Evolutionary conservation across 306 rosid species (phyloP), one percentile per base, ranked within the genome.

Genomic region (Pachyrhizus erosus): DNA sequence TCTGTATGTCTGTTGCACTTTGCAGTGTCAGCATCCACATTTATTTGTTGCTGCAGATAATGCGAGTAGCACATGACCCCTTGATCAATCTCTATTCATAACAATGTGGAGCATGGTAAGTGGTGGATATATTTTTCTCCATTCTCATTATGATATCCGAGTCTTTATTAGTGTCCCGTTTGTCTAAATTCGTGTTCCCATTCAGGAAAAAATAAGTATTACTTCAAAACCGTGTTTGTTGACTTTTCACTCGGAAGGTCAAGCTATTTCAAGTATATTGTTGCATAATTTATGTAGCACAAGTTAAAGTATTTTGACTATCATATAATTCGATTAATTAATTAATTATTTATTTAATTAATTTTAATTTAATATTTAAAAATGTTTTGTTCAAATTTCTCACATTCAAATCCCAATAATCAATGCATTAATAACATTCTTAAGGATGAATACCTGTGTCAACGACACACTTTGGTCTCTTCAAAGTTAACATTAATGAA

Each of bases 171-270:
- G 5, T 48, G 69, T 65, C 24, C 67, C 70, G 17, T 69, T 58
- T 70, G 61, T 51, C 70, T 61, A 73, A 62, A 57, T 37, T 4
- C 68, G 69, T 74, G 81, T 67, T 49, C 70, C 77, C 84, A 46
- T 34, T 33, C 17, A 74, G 46, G 49, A 55, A 62, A 33, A 26
- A 58, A 45, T 26, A 9, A 9, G 27, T 14, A 5, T 11, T 17
- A 18, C 27, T 75, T 84, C 84, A 75, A 84, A 84, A 48, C 81
- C 87, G 87, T 75, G 82, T 84, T 40, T 21, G 43, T 15, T 80
- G 84, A 84, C 87, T 55, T 84, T 79, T 51, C 33, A 65, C 77
- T 71, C n/a, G 3, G 2, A 48, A 70, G 61, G 17, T 75, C 69
- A 60, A 57, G 24, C 24, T 55, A 43, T 9, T 0, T 51, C 43